phyloP scores from a whole-genome alignment of 768 basidiomycete genomes.

The Macrolepiota dolichaula region DNA sequence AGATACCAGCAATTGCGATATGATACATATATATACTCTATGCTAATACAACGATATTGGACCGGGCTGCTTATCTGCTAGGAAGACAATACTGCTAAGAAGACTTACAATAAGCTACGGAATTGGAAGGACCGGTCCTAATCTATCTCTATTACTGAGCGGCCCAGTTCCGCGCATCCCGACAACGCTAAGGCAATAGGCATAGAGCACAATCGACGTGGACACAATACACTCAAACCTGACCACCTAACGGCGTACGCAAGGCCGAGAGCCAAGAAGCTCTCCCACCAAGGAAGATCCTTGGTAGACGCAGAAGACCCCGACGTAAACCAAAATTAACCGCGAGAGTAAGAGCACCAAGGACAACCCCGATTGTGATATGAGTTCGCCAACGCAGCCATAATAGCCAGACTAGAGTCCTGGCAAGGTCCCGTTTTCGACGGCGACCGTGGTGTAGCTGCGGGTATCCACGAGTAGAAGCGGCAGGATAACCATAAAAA shows the following conservation, averaged over 20 bases:
- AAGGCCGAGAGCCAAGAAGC: constrained; percentile 1
- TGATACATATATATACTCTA: not conserved
- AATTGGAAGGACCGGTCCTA: not conserved
- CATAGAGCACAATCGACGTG: not conserved
- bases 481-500: constrained; percentile 70
- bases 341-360: constrained; percentile 26
- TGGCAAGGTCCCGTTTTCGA: constrained; percentile 63
- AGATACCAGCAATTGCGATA: constrained; percentile 7
- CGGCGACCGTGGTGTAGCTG: constrained; percentile 57
- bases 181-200: not conserved
- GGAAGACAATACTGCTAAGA: not conserved
- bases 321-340: constrained; percentile 22
- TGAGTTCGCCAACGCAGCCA: constrained; percentile 62
- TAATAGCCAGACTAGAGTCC: constrained; percentile 59
- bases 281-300: constrained; percentile 5
- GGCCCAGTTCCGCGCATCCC: not conserved
- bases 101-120: not conserved
- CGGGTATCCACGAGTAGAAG: constrained; percentile 27
- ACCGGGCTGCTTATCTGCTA: not conserved
- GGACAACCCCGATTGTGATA: constrained; percentile 31
- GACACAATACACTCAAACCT: no score
- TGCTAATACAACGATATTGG: not conserved
- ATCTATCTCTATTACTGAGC: not conserved
- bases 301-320: constrained; percentile 17
- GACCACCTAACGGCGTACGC: not conserved